Conservation (phyloP, 352 stramenopile species). For the Phytopythium kandeliae region DNA sequence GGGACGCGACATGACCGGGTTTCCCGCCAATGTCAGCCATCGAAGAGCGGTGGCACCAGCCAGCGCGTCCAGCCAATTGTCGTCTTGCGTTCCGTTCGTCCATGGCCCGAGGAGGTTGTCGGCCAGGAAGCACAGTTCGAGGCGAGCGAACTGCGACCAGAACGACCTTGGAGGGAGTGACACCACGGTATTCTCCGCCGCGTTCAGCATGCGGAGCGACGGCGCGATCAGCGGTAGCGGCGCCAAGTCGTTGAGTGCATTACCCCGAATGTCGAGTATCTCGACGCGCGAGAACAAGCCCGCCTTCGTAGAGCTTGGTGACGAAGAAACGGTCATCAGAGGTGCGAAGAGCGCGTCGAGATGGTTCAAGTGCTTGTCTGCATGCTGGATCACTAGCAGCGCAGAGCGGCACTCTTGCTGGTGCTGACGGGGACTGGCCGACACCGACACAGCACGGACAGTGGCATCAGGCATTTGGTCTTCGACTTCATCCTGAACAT, state of each 20-base stretch:
- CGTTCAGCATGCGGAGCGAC: slow-evolving; percentile 57
- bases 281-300: slow-evolving; percentile 46
- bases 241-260: slow-evolving; percentile 46
- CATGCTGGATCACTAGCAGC: slow-evolving; percentile 46
- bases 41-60: slow-evolving; percentile 29
- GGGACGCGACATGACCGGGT: slow-evolving; percentile 48
- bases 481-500: neutral
- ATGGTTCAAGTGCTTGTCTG: slow-evolving; percentile 25
- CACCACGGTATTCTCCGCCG: slow-evolving; percentile 43
- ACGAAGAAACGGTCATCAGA: neutral
- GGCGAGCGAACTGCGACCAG: slow-evolving; percentile 38
- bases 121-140: slow-evolving; percentile 57
- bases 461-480: slow-evolving; percentile 9
- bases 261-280: slow-evolving; percentile 58
- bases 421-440: slow-evolving; percentile 27
- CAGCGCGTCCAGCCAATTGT: slow-evolving; percentile 12
- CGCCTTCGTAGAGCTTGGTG: neutral
- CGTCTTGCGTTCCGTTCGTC: slow-evolving; percentile 11
- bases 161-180: slow-evolving; percentile 38
- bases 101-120: slow-evolving; percentile 48
- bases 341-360: slow-evolving; percentile 13
- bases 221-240: slow-evolving; percentile 30
- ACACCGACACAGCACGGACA: slow-evolving; percentile 9
- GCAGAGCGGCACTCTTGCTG: neutral
- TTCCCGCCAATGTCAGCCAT: slow-evolving; percentile 57